phyloP scores from a whole-genome alignment of 768 basidiomycete species.

The Boletus subparvulus region DNA sequence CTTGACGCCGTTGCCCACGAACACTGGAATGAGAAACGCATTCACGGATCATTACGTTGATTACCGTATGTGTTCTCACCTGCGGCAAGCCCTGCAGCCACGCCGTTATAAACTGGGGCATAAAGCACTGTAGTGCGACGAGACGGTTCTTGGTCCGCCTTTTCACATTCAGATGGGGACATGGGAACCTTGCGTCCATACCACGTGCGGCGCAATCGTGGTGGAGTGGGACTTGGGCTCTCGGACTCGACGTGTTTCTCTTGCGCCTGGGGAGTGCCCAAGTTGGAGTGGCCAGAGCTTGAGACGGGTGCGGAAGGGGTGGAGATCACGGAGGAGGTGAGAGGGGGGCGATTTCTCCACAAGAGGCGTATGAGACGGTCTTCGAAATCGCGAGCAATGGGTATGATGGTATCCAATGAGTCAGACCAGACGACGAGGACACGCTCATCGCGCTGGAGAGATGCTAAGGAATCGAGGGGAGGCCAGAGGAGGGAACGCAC shows the following conservation, averaged over 20 bases:
- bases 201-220: slow-evolving; percentile 51
- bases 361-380: slow-evolving; percentile 56
- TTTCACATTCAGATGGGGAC: slow-evolving; percentile 32
- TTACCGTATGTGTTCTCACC: slow-evolving; percentile 5
- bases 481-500: slow-evolving; percentile 26
- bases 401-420: slow-evolving; percentile 71
- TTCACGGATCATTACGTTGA: neutral
- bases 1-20: slow-evolving; percentile 63
- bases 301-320: slow-evolving; percentile 35
- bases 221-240: slow-evolving; percentile 26
- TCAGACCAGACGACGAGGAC: slow-evolving; percentile 86
- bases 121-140: slow-evolving; percentile 25
- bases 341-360: slow-evolving; percentile 43
- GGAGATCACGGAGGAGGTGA: slow-evolving; percentile 21
- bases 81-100: slow-evolving; percentile 27
- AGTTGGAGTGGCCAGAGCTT: slow-evolving; percentile 38
- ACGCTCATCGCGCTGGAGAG: slow-evolving; percentile 69
- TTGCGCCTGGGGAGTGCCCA: slow-evolving; percentile 16
- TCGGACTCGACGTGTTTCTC: slow-evolving; percentile 17
- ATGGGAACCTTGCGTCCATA: slow-evolving; percentile 54
- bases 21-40: slow-evolving; percentile 40
- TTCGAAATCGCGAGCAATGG: slow-evolving; percentile 48
- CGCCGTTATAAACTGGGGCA: slow-evolving; percentile 28
- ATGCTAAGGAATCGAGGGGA: neutral
- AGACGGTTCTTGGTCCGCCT: slow-evolving; percentile 15